Base-by-base conservation (phyloP, 1,284 basidiomycete species). In the Cryptococcus jaspeensis region DNA sequence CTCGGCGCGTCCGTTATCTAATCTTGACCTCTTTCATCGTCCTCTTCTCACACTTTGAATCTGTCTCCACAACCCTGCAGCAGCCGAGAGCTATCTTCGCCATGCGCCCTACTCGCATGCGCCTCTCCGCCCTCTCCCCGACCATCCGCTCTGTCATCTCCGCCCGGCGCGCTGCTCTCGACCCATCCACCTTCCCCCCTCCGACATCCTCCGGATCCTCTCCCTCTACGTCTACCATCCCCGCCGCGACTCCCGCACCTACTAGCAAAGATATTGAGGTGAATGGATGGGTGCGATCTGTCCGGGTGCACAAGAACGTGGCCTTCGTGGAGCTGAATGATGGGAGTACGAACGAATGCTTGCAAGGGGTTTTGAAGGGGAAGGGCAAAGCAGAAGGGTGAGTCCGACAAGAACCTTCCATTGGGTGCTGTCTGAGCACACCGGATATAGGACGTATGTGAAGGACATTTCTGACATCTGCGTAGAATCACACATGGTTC, bases 281-380 rank as follows among this genome's bases (percentile, higher is more conserved):
- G 11, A 69, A 85, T 58, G 92, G 90, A 46, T 95, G 91, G 90
- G 81, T 96, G 52, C 87, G 87, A 69, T 89, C 87, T 0, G 82
- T 94, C 44, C 83, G 92, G 41, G 83, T 84, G 36, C 91, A 94
- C 78, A 95, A 95, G 80, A 86, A 87, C 54, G 81, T 93, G 32
- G 82, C 89, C 0, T 96, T 96, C 68, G 87, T 87, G 0, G 86
- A 89, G 43, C 75, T 96, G 53, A 85, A 84, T 50, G 93, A 97
- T 75, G 92, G 92, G 2, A 89, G 87, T 53, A 84, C 83, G 1
- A 67, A 81, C 7, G 75, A 80, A 20, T 84, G 84, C 1, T 68
- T 95, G 15, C 93, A 97, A 74, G 88, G 87, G 1, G 91, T 96
- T 5, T 81, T 92, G 62, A 70, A 80, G 16, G 80, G 84, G 55